Base-by-base conservation (phyloP, 805 yeast genomes). In the Saccharomycodes ludwigii region DNA sequence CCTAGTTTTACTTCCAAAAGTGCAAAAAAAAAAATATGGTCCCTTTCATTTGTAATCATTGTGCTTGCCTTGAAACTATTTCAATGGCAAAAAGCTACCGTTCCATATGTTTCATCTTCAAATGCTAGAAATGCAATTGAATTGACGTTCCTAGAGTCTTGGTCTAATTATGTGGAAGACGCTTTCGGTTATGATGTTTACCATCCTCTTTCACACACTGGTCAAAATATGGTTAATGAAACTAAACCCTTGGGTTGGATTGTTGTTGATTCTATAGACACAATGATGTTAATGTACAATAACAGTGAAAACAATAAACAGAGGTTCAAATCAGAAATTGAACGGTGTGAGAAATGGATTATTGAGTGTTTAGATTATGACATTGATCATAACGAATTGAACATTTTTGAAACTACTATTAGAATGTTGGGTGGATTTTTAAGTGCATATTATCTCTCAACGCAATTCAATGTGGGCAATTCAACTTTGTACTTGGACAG, bases 351-450 rank as follows among this genome's bases (percentile, higher is more conserved):
- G 38, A 50, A 68, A 4, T 86, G 95, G 94, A 78, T 86, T 30
- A 64, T 67, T 29, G 58, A 74, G 34, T 83, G 72, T 31, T 61
- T 86, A 40, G 65, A 63, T 32, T 85, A 82, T 49, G 71, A 74
- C 43, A 71, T 81, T 42, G 80, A 83, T 49, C 13, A 27, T 12
- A 71, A 75, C 38, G 68, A 68, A 21, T 91, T 83, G 25, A 84
- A 78, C 48, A 76, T 84, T 5, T 86, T 86, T 55, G 96, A 85
- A 51, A 84, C 95, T n/a, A 83, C 96, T 5, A 85, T 83, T 40
- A 66, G 95, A 50, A 83, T 86, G 93, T 59, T 86, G 17, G 96
- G 96, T 27, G 96, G 96, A 0, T 61, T 86, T n/a, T 58, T 86
- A 30, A 77, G 94, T 3, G 94, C 94, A 0, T 72, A 71, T 47